These are phyloP conservation scores for Entomophthora muscae DNA, from an alignment of 371 early-diverging fungal genomes.

Conservation along the genomic window DNA sequence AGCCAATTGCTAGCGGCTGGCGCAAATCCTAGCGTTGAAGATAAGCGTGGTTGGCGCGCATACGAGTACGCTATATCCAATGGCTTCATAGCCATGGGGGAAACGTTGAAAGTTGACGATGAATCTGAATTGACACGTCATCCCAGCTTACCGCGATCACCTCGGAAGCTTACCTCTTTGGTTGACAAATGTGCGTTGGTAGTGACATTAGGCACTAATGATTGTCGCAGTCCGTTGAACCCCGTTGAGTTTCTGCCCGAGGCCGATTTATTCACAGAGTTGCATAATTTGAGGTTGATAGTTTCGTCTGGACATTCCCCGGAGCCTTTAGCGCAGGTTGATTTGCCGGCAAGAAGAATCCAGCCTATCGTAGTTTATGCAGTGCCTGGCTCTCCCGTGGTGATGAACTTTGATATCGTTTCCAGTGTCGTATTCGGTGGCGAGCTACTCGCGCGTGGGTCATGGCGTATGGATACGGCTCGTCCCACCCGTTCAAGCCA, in stretches of 20 bases:
- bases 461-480: constrained; percentile 26
- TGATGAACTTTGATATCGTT: constrained; percentile 38
- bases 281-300: constrained; percentile 26
- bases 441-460: constrained; percentile 34
- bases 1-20: not conserved
- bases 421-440: constrained; percentile 34
- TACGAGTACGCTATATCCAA: not conserved
- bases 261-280: constrained; percentile 14
- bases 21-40: constrained; percentile 2
- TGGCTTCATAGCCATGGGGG: not conserved
- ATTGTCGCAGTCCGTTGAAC: constrained; percentile 25
- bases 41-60: not conserved
- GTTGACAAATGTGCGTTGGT: constrained; percentile 29
- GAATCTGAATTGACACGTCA: not conserved
- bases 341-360: constrained; percentile 30
- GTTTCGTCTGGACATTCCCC: constrained; percentile 36
- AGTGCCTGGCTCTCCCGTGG: constrained; percentile 27
- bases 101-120: not conserved
- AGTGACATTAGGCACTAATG: constrained; percentile 47
- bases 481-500: constrained; percentile 18
- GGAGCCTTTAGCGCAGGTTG: constrained; percentile 38
- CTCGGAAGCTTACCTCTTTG: not conserved
- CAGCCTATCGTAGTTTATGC: constrained; percentile 44
- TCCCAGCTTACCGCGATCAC: not conserved
- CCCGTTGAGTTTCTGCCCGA: constrained; percentile 18